Evolutionary conservation across 176 grass and related monocot genomes (phyloP).

Genomic region (Pontederia paniculata): DNA sequence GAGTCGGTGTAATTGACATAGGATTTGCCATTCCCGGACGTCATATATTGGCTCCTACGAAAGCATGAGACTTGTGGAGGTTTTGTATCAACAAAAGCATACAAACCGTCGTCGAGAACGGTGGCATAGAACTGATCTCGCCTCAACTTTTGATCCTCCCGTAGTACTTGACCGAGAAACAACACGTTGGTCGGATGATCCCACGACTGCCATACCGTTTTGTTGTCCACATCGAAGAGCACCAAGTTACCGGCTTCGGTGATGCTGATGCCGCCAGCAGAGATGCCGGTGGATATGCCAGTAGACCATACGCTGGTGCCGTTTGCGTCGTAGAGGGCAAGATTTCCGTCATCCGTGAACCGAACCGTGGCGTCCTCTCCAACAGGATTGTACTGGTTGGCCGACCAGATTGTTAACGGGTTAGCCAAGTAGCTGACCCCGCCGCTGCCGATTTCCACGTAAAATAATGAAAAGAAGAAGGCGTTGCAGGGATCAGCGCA

Average conservation of each 20-base stretch:
- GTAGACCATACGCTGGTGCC: slow-evolving; percentile 25
- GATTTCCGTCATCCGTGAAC: slow-evolving; percentile 9
- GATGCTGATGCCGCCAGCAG: slow-evolving; percentile 11
- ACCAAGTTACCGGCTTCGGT: slow-evolving; percentile 33
- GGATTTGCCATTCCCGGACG: slow-evolving; percentile 1
- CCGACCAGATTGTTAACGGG: slow-evolving; percentile 30
- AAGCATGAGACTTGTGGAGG: slow-evolving; percentile 26
- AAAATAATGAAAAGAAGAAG: slow-evolving; percentile 31
- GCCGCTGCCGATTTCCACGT: slow-evolving; percentile 7
- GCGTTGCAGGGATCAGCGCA: slow-evolving; percentile 16
- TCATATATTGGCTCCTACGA: background rate
- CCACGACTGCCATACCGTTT: slow-evolving; percentile 41
- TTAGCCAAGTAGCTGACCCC: background rate
- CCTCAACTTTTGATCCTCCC: slow-evolving; percentile 23
- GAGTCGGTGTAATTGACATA: slow-evolving; percentile 19
- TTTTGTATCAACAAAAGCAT: slow-evolving; percentile 22
- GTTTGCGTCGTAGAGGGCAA: slow-evolving; percentile 22
- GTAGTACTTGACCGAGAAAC: slow-evolving; percentile 22
- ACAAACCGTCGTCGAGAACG: slow-evolving; percentile 8
- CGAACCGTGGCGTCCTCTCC: slow-evolving; percentile 28
- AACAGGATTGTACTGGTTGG: slow-evolving; percentile 21
- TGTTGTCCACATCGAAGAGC: slow-evolving; percentile 23
- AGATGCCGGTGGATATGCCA: background rate
- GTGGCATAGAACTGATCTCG: slow-evolving; percentile 18
- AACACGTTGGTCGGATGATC: slow-evolving; percentile 31